These are phyloP conservation scores for Inosperma sp. DNA, from an alignment of 768 basidiomycete genomes.

Conservation along the genomic window DNA sequence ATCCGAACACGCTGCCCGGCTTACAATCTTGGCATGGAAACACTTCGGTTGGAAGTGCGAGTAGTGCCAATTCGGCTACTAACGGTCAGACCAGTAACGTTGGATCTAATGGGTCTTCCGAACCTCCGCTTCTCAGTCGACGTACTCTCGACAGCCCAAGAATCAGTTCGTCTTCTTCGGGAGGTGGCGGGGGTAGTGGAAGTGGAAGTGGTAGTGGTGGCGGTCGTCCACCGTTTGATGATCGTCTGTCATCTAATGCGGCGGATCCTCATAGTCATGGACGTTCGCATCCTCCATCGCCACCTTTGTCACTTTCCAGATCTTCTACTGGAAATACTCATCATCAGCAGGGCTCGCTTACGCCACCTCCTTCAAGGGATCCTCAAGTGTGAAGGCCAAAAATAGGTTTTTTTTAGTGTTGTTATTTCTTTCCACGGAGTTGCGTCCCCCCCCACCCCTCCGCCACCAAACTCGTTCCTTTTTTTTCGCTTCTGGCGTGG, in stretches of 20 bases:
- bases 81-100: not conserved
- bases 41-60: not conserved
- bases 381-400: slow-evolving; percentile 6
- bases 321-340: not conserved
- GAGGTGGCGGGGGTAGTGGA: slow-evolving; percentile 2
- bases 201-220: slow-evolving; percentile 1
- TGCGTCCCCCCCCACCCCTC: no score
- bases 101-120: slow-evolving; percentile 3
- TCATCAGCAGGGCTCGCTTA: slow-evolving; percentile 1
- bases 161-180: slow-evolving; percentile 3
- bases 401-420: no score
- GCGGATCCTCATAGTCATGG: slow-evolving; percentile 8
- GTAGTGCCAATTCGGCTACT: slow-evolving; percentile 7
- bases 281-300: slow-evolving; percentile 3
- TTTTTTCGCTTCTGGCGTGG: no score
- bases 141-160: slow-evolving; percentile 7
- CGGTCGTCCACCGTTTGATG: slow-evolving; percentile 9
- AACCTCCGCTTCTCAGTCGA: not conserved
- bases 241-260: slow-evolving; percentile 5
- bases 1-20: slow-evolving; percentile 38
- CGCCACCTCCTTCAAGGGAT: slow-evolving; percentile 3
- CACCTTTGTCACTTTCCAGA: slow-evolving; percentile 2
- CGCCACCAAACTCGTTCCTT: no score
- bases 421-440: no score
- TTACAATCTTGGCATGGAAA: slow-evolving; percentile 43